Evolutionary conservation across 345 rosid genomes (phyloP), one percentile per base, ranked within the genome.

Genomic region (Adansonia digitata): DNA sequence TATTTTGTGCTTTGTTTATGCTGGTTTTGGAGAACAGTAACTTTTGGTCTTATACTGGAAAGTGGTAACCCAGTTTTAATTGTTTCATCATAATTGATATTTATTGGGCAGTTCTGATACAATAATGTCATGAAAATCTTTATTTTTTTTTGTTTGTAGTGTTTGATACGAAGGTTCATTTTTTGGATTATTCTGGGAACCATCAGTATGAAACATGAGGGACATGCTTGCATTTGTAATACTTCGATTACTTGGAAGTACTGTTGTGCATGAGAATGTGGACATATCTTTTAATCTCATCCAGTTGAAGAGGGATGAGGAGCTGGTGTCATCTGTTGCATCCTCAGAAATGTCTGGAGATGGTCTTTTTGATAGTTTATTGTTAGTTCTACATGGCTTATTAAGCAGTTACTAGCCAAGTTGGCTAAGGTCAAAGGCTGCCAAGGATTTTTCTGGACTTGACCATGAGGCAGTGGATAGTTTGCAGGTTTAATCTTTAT

Each of bases 261-360:
- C 96, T 74, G 88, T 93, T 77, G 94, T 96, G 75, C 87, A 92
- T 59, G 98, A 92, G 81, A 91, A 93, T 79, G 88, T 93, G 42
- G 90, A 86, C 27, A 74, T 88, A 69, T 84, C 84, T 52, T 80
- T 84, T 72, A 83, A 80, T 85, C 84, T 84, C 1, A 5, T 62
- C 26, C 86, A 80, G 68, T 80, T 86, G 70, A 93, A 90, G 81
- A 80, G 83, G 66, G 98, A 91, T 72, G 56, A 82, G 46, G 98
- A 93, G 74, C 80, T 72, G 71, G 63, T 46, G 2, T 77, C 83
- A 70, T 75, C 84, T 40, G 63, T 82, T 72, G 51, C 73, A 79
- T 74, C 78, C 55, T 67, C 85, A n/a, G 88, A 91, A 75, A 73
- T 85, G 31, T 85, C 83, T 70, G 89, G 91, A 51, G 94, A 88